Conservation (phyloP, 2,329 filamentous ascomycete species). For the Dactylella cylindrospora region DNA sequence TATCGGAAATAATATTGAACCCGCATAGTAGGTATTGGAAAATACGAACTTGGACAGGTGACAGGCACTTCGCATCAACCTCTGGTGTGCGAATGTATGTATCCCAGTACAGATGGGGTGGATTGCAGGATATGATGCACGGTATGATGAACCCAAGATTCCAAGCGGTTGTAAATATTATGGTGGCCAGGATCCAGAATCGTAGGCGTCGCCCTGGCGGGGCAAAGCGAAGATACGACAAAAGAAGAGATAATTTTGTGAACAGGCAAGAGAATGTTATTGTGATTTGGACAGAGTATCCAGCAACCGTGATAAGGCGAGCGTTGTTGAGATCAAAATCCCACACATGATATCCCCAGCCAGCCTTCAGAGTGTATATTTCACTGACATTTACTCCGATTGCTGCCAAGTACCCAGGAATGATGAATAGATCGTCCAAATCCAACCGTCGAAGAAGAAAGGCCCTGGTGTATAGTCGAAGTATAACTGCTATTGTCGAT, state of each 20-base stretch:
- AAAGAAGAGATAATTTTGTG: slow-evolving; percentile 25
- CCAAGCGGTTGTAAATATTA: slow-evolving; percentile 16
- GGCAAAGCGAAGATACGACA: slow-evolving; percentile 29
- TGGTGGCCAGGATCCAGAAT: slow-evolving; percentile 14
- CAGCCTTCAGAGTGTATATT: slow-evolving; percentile 15
- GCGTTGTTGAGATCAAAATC: slow-evolving; percentile 22
- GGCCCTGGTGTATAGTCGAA: slow-evolving; percentile 23
- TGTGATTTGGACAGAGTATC: slow-evolving; percentile 13
- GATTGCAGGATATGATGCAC: slow-evolving; percentile 17
- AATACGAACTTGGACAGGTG: slow-evolving; percentile 14
- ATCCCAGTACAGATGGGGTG: slow-evolving; percentile 31
- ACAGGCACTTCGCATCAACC: slow-evolving; percentile 28
- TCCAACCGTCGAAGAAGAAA: slow-evolving; percentile 26
- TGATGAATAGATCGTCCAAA: slow-evolving; percentile 23
- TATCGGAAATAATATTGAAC: slow-evolving; percentile 23
- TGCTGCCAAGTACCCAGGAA: slow-evolving; percentile 21
- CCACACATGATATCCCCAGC: slow-evolving; percentile 27
- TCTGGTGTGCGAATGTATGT: slow-evolving; percentile 16
- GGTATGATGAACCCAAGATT: slow-evolving; percentile 16
- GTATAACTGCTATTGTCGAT: slow-evolving; percentile 9
- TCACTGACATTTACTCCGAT: slow-evolving; percentile 8
- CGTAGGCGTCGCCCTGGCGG: slow-evolving; percentile 19
- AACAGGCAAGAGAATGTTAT: slow-evolving; percentile 13
- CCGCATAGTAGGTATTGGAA: slow-evolving; percentile 18
- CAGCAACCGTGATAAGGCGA: slow-evolving; percentile 10